phyloP scores from a whole-genome alignment of 257 asterid species.

The Nicotiana paniculata region DNA sequence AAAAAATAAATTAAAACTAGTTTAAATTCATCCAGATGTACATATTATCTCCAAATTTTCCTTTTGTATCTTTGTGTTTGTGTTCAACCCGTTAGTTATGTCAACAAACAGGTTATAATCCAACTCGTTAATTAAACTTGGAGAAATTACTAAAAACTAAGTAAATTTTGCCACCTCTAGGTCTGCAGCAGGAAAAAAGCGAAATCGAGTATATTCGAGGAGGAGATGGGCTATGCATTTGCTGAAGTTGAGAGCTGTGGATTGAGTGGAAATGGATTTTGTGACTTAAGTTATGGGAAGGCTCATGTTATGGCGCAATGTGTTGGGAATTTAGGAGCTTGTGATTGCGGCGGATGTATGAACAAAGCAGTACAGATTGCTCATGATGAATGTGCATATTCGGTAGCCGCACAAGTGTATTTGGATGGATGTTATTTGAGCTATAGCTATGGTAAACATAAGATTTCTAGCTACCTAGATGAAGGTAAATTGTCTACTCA shows the following conservation, averaged over 20 bases:
- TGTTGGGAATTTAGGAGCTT: constrained; percentile 35
- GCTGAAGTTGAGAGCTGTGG: constrained; percentile 39
- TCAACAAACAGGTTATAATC: not conserved
- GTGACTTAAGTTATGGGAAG: constrained; percentile 34
- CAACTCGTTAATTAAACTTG: not conserved
- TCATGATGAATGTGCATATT: constrained; percentile 42
- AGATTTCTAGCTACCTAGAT: constrained; percentile 9
- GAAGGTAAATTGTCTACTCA: constrained; percentile 26
- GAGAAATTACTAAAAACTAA: not conserved
- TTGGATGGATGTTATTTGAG: constrained; percentile 50
- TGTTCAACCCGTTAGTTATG: not conserved
- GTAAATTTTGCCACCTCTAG: not conserved
- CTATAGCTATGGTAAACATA: constrained; percentile 23
- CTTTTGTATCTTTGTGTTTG: not conserved
- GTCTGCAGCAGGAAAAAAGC: constrained; percentile 32
- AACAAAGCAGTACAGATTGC: constrained; percentile 37
- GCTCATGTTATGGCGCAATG: constrained; percentile 42
- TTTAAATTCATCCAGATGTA: not conserved
- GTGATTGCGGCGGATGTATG: constrained; percentile 61
- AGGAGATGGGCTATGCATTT: constrained; percentile 43
- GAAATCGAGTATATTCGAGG: constrained; percentile 23
- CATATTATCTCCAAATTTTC: not conserved
- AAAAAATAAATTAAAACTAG: not conserved
- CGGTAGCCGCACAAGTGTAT: constrained; percentile 48
- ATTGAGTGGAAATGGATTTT: constrained; percentile 38